These are phyloP conservation scores for Cucumis cinereus DNA, from an alignment of 306 rosid species.

Conservation along the genomic window DNA sequence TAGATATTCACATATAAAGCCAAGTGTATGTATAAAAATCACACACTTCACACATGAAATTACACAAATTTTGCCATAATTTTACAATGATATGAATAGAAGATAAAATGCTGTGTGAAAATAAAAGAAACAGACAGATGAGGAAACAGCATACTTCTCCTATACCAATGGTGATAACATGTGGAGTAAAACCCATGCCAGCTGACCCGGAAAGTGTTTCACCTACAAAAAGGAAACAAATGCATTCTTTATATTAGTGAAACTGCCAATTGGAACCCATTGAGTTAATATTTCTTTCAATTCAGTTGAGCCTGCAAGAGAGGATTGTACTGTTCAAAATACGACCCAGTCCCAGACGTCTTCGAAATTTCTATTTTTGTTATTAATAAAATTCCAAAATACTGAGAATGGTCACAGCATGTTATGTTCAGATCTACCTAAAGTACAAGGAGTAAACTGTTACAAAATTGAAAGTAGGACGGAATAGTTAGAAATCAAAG, in stretches of 20 bases:
- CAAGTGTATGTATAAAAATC: neutral
- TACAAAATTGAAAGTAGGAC: too few species aligned
- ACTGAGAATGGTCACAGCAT: neutral
- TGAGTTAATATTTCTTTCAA: neutral
- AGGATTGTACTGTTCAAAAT: neutral
- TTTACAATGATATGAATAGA: neutral
- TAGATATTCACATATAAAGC: too few species aligned
- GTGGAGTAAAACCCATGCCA: slow-evolving; percentile 88
- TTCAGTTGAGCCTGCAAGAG: neutral
- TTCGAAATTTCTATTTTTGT: neutral
- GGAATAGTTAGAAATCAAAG: too few species aligned
- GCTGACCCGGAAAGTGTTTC: slow-evolving; percentile 73
- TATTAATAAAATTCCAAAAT: neutral
- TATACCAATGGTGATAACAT: slow-evolving; percentile 61
- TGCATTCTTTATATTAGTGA: neutral
- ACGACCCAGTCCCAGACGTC: too few species aligned
- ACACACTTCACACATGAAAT: neutral
- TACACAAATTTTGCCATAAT: neutral
- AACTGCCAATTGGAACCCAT: neutral
- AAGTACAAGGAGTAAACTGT: too few species aligned
- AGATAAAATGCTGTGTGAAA: neutral
- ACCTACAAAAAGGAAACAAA: slow-evolving; percentile 30
- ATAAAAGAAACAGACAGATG: neutral
- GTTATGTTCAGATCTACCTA: neutral
- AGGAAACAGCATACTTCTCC: slow-evolving; percentile 61